These are phyloP conservation scores for Hordeum vulgare DNA, from an alignment of 176 grass and related monocot species.

Conservation along the genomic window MorexV3_pseudomolecules_assembly NC_058523.1:496889079-496889578, in stretches of 20 bases:
- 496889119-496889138: background rate
- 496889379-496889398: no score
- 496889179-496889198: background rate
- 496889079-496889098: conserved; percentile 1
- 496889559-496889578: background rate
- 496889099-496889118: background rate
- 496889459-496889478: background rate
- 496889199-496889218: background rate
- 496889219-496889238: background rate
- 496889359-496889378: no score
- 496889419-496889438: no score
- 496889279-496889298: no score
- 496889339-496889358: no score
- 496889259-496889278: no score
- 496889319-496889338: no score
- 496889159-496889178: background rate
- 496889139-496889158: background rate
- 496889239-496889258: background rate
- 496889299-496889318: no score
- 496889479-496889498: background rate
- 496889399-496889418: no score
- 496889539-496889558: background rate
- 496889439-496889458: background rate
- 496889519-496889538: background rate
- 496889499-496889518: background rate